Evolutionary conservation across 2,329 filamentous ascomycete species (phyloP).

Genomic region (Cordyceps cateniannulata): DNA sequence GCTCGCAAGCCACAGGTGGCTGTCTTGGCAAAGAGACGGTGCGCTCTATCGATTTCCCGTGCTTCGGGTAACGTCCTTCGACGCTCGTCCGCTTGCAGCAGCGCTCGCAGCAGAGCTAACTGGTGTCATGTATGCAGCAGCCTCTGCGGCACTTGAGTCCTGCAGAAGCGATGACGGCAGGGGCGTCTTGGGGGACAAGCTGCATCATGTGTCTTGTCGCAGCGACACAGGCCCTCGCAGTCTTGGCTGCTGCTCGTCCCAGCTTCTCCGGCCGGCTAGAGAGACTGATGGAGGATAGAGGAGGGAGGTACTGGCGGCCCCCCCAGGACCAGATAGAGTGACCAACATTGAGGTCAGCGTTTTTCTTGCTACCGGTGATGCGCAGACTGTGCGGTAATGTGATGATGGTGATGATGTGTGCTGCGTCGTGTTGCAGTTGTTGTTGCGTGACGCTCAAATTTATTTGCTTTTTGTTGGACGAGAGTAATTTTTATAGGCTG

Average conservation of each 20-base stretch:
- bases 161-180: not conserved
- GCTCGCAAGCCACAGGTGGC: not conserved
- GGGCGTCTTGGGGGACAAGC: not conserved
- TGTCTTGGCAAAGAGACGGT: not conserved
- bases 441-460: not conserved
- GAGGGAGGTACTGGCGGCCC: too few relatives aligned
- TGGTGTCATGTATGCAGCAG: not conserved
- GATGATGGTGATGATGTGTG: not conserved
- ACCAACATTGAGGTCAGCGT: not conserved
- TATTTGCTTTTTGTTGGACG: not conserved
- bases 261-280: not conserved
- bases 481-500: not conserved
- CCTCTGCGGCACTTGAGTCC: not conserved
- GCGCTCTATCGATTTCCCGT: not conserved
- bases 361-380: not conserved
- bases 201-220: not conserved
- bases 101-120: not conserved
- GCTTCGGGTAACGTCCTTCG: not conserved
- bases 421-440: not conserved
- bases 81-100: not conserved
- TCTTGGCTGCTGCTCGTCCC: not conserved
- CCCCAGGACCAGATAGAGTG: too few relatives aligned
- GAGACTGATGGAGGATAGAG: too few relatives aligned
- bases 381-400: not conserved
- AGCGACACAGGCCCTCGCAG: not conserved